Base-by-base conservation (phyloP, 2,329 filamentous ascomycete genomes). In the Calonectria naviculata region DNA sequence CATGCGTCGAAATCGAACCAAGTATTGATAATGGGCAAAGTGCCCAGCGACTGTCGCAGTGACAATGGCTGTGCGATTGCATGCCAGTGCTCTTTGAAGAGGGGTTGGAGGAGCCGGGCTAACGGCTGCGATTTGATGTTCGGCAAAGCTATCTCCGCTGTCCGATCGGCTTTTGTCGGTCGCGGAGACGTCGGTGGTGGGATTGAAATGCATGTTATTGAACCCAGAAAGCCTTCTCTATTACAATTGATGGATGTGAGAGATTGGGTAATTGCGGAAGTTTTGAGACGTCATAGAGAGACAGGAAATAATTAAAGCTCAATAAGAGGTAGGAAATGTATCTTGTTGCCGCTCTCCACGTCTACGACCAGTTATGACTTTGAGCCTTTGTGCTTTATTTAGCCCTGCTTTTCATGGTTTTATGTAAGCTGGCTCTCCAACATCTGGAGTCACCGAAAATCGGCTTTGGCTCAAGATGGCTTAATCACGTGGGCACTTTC, bases 21-120 rank as follows among this genome's bases (percentile, higher is more conserved):
- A 64, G 69, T 77, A 79, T 60, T 79, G 76, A 69, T 76, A 79
- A 63, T 78, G 74, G 29, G 71, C 71, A 49, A 79, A 79, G 69
- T 79, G 77, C 31, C 76, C 71, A 65, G 74, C 65, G 42, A 79
- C 71, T 36, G 77, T 78, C 36, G 74, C 71, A 28, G 76, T 70
- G 29, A 79, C 52, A 69, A 79, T 70, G 38, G 73, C 71, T 64
- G 71, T 77, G 44, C 76, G 75, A 64, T 77, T 73, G 60, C 72
- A 71, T 70, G 71, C 72, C 56, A 78, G 69, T 28, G 73, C 67
- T 29, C 71, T 56, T 66, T 77, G 73, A 67, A 79, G 77, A 79
- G 77, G 77, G 74, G 76, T 79, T 56, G 58, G 49, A 56, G 63
- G 47, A 28, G 65, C 46, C 73, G 75, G 77, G 36, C 71, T 67